Base-by-base conservation (phyloP, 768 basidiomycete species). In the Termitomyces sp. region DNA sequence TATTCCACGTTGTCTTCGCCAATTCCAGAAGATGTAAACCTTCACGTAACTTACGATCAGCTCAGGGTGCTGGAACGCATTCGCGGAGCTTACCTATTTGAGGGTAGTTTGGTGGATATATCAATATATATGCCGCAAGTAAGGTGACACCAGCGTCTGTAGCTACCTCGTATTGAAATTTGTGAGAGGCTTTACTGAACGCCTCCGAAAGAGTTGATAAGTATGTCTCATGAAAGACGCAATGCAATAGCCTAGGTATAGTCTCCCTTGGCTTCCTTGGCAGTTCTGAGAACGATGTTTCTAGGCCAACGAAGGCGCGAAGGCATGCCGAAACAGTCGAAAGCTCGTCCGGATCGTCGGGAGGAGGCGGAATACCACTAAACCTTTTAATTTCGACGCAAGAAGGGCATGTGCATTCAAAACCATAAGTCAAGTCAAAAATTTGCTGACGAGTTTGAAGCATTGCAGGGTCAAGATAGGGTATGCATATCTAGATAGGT, bases 81-180 rank as follows among this genome's bases (percentile, higher is more conserved):
- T 18, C 8, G 22, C 26, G 53, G 13, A 33, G 68, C 79, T 61
- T 54, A 89, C 91, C 91, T 26, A 86, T 89, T 62, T 91, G 88
- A n/a, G 90, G 91, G 68, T 90, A 91, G 65, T 87, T 86, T 2
- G 70, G 72, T 1, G 91, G 89, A 64, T 93, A 93, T 47, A 92
- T 74, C 53, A 88, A 65, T 11, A 79, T 64, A 68, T 92, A 93
- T 7, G 89, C 70, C 1, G 85, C 85, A 20, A 90, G 71, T 14
- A 91, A 71, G 1, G 80, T 79, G 38, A 76, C 64, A 14, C 91
- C 90, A 11, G 73, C 68, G 33, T 76, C 65, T 22, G 86, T 64
- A 0, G 90, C 89, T 14, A 69, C 59, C 11, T 71, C 69, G 62
- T 81, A 83, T 5, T 75, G 71, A 1, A 84, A 83, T 57, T 88